Percentiles rank a stretch among this genome's conserved stretches.
Conservation (phyloP, 2,329 filamentous ascomycete genomes). For the Chaetomiaceae sp. region DNA sequence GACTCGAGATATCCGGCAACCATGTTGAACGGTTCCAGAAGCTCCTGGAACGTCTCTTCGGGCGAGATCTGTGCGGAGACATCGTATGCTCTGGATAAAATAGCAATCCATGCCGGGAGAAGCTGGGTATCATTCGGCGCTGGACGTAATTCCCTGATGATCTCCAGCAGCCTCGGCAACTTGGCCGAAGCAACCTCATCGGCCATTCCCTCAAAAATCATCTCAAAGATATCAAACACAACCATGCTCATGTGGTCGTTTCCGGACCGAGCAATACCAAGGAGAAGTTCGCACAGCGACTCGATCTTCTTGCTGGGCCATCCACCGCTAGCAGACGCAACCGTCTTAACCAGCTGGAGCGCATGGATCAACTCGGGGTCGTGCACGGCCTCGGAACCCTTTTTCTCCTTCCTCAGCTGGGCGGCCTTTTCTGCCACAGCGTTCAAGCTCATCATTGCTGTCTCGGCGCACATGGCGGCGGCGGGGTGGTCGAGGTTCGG, state of each 20-base stretch:
- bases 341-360: conserved; percentile 84
- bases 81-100: conserved; percentile 89
- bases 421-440: conserved; percentile 63
- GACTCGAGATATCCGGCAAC: conserved; percentile 80
- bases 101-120: conserved; percentile 93
- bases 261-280: conserved; percentile 82
- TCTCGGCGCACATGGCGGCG: conserved; percentile 93
- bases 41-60: conserved; percentile 84
- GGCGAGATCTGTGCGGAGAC: conserved; percentile 84
- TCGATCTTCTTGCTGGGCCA: conserved; percentile 98
- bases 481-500: conserved; percentile 92
- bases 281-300: conserved; percentile 78
- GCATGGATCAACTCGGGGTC: conserved; percentile 88
- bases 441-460: conserved; percentile 73
- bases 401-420: conserved; percentile 65
- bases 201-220: conserved; percentile 88
- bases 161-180: conserved; percentile 80
- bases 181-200: conserved; percentile 86
- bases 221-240: conserved; percentile 94
- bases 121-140: conserved; percentile 91
- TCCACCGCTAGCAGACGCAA: conserved; percentile 80
- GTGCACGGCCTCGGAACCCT: conserved; percentile 54
- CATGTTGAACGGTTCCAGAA: conserved; percentile 79
- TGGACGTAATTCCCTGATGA: conserved; percentile 86
- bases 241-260: conserved; percentile 97